Evolutionary conservation across 176 grass and related monocot genomes (phyloP), one percentile per base, ranked within the genome.

Genomic region (Tillandsia fasciculata): DNA sequence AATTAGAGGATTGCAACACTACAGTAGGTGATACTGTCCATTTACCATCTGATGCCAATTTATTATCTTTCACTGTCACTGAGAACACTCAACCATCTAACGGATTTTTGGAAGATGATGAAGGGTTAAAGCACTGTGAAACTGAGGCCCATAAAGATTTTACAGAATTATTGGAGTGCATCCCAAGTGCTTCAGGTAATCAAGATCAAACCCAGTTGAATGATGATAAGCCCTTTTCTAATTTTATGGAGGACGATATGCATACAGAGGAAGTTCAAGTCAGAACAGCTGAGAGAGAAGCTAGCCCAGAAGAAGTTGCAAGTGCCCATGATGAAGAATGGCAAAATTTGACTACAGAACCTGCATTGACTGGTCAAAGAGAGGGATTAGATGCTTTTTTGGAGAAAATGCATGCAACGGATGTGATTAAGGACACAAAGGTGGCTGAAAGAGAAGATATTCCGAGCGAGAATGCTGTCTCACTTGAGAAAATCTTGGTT

Each of bases 11-110:
- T 23, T 2, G 17, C 28, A 79, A 18, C 15, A 18, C 17, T 61
- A 20, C 56, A 61, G 7, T 13, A 49, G 67, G 52, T 56, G 61
- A 42, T 17, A 48, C 29, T 64, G 23, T 11, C 70, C 71, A 63
- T 78, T 63, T 81, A 67, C 63, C 63, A 57, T 75, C 71, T 33
- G 52, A 54, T 71, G 13, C 29, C 22, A 75, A 72, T 67, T 23
- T 82, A 64, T 14, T 48, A 67, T 56, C 48, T 66, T 67, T 22
- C 49, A 12, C 64, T 11, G 52, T 70, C 70, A 52, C 64, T 67
- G 49, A 64, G 65, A 68, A 33, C 67, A 52, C 10, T 72, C 23
- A 52, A 50, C 11, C 47, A 50, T 75, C 66, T 24, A 33, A 71
- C 78, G 53, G 70, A 78, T 82, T 12, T 64, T 15, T 74, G 33